These are phyloP conservation scores for Chernovozyma sophiae-reginae DNA, from an alignment of 1,139 yeast genomes.

Conservation along the genomic window DNA sequence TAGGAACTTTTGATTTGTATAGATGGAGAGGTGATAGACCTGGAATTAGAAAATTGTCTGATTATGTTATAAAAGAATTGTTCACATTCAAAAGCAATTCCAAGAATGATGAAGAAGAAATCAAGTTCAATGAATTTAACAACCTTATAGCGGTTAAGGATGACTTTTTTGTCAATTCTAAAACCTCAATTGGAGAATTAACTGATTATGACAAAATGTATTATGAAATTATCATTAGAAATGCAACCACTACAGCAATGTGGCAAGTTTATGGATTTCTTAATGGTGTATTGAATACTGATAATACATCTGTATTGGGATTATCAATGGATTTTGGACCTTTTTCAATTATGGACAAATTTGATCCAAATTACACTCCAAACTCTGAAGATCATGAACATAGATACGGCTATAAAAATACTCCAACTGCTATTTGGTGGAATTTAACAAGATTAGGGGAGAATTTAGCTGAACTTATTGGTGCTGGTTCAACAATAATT, in stretches of 20 bases:
- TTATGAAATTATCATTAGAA: constrained; percentile 63
- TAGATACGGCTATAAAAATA: constrained; percentile 75
- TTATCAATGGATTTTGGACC: constrained; percentile 94
- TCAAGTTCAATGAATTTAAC: constrained; percentile 35
- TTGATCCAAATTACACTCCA: constrained; percentile 79
- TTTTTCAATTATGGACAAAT: constrained; percentile 82
- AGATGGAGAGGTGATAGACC: constrained; percentile 67
- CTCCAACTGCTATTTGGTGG: constrained; percentile 93
- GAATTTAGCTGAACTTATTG: constrained; percentile 74
- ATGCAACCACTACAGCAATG: constrained; percentile 73
- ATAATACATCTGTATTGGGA: constrained; percentile 85
- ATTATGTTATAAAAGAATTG: constrained; percentile 68
- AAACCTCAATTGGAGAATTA: constrained; percentile 28
- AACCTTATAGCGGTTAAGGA: constrained; percentile 13
- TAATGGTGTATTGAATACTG: constrained; percentile 93
- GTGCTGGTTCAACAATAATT: constrained; percentile 54
- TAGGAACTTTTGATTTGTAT: constrained; percentile 87
- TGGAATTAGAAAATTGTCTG: constrained; percentile 60
- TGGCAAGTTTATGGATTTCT: constrained; percentile 93
- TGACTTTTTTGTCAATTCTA: constrained; percentile 18
- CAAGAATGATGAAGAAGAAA: constrained; percentile 2
- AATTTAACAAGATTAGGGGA: constrained; percentile 84
- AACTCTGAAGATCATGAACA: constrained; percentile 77
- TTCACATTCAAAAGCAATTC: constrained; percentile 37
- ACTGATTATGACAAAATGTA: constrained; percentile 70